Base-by-base conservation (phyloP, 768 basidiomycete species). In the Paxillus involutus region DNA sequence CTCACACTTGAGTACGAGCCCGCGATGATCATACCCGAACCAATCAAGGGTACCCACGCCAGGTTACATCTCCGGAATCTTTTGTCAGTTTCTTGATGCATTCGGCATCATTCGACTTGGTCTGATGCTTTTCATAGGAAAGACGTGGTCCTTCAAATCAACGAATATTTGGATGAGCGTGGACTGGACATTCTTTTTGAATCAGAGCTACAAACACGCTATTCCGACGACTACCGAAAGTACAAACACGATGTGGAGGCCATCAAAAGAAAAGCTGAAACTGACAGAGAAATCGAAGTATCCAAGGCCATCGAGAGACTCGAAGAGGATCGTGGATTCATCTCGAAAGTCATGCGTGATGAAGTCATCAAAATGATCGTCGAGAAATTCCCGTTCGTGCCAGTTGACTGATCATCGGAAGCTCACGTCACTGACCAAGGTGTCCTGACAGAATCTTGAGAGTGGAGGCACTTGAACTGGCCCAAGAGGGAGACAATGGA, bases 1-100 rank as follows among this genome's bases (percentile, higher is more conserved):
- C 30, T 75, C 48, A 68, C 66, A 2, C 57, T 59, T 7, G 42
- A 47, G 17, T 69, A 65, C 57, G 24, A 61, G 50, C 19, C 65
- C 13, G 32, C 44, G 41, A 39, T 11, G 26, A 43, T 17, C 5
- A 30, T 32, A 12, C 4, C 41, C 21, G 50, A 61, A 2, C n/a
- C 14, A 6, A 30, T 40, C 13, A 35, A 35, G 13, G 13, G 3
- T 35, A 35, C 35, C 11, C 14, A 13, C 12, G 14, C 11, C 13
- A 10, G 13, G 11, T 3, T 35, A 13, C 3, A 9, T 14, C 13
- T 35, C 11, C 11, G 5, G 13, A 35, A 14, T 35, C 1, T 13
- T 14, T 35, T 35, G 35, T 35, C 35, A 35, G 35, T 35, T 6
- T 14, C 13, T 14, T 13, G 39, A 39, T 29, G 43, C 46, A 6